Conservation (phyloP, 352 stramenopile genomes). For the Thalassiosira mediterranea region DNA sequence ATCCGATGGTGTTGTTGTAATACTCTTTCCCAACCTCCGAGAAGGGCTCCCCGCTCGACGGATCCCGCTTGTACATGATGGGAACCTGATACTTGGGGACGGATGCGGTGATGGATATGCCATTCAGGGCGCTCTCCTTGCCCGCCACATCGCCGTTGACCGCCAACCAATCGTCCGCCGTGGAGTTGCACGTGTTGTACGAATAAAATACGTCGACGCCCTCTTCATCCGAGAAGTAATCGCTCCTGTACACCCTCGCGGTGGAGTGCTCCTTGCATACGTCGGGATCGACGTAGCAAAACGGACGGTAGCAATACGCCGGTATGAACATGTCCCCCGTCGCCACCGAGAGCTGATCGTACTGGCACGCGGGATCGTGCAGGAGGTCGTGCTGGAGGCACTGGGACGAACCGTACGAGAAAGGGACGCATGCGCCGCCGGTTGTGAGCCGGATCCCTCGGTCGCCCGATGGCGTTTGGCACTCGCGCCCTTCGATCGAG, state of each 20-base stretch:
- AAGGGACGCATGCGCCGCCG: constrained; percentile 21
- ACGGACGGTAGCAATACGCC: constrained; percentile 24
- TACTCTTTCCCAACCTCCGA: constrained; percentile 4
- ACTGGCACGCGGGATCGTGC: constrained; percentile 16
- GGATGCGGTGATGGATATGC: background rate
- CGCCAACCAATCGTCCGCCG: constrained; percentile 7
- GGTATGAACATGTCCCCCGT: constrained; percentile 1
- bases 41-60: background rate
- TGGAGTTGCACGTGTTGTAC: constrained; percentile 37
- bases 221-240: constrained; percentile 1
- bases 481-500: constrained; percentile 13
- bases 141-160: constrained; percentile 3
- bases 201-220: constrained; percentile 23
- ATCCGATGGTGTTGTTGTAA: constrained; percentile 30
- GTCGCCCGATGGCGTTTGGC: background rate
- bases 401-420: constrained; percentile 15
- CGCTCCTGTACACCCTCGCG: constrained; percentile 2
- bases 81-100: constrained; percentile 13
- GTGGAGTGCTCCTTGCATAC: constrained; percentile 15
- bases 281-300: constrained; percentile 33
- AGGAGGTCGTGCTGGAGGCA: constrained; percentile 40
- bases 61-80: constrained; percentile 12
- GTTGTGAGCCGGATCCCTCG: constrained; percentile 11
- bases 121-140: background rate
- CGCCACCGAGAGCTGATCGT: background rate